These are phyloP conservation scores for Pseudopyrenochaeta lycopersici DNA, from an alignment of 2,329 filamentous ascomycete genomes.

Conservation along the genomic window DNA sequence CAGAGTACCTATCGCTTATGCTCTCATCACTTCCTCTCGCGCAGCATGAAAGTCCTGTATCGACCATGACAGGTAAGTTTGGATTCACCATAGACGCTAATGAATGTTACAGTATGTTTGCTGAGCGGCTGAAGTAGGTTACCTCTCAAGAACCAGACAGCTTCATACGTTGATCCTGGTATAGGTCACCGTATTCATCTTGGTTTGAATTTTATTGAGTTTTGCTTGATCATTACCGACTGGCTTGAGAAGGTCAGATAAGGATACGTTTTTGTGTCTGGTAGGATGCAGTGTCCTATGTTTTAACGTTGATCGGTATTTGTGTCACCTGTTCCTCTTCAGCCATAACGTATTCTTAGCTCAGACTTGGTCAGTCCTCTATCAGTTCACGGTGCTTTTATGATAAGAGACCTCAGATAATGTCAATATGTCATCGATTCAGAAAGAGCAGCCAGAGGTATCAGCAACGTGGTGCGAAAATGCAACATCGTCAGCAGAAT, in stretches of 20 bases:
- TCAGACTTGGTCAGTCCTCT: too few relatives aligned
- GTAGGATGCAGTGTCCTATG: neutral
- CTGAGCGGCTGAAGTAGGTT: neutral
- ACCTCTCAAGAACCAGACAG: neutral
- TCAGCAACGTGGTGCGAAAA: too few relatives aligned
- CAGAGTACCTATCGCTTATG: neutral
- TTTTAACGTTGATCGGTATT: too few relatives aligned
- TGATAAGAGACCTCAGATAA: too few relatives aligned
- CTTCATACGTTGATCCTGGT: neutral
- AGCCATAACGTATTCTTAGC: too few relatives aligned
- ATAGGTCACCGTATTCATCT: neutral
- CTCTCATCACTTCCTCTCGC: neutral
- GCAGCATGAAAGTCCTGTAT: neutral
- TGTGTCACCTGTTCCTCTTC: too few relatives aligned
- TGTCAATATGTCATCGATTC: too few relatives aligned
- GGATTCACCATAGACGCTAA: neutral
- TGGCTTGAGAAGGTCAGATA: conserved; percentile 1
- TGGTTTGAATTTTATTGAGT: neutral
- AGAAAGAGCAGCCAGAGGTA: too few relatives aligned
- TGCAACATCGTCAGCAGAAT: too few relatives aligned
- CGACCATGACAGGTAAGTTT: neutral
- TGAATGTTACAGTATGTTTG: conserved; percentile 1
- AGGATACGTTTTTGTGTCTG: too few relatives aligned
- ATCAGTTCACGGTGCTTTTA: too few relatives aligned
- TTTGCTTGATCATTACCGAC: neutral